A percentile compares a stretch with the other conserved stretches of the same genome.
phyloP scores from a whole-genome alignment of 2,329 filamentous ascomycete genomes.

The Arthrinium phaeospermum region DNA sequence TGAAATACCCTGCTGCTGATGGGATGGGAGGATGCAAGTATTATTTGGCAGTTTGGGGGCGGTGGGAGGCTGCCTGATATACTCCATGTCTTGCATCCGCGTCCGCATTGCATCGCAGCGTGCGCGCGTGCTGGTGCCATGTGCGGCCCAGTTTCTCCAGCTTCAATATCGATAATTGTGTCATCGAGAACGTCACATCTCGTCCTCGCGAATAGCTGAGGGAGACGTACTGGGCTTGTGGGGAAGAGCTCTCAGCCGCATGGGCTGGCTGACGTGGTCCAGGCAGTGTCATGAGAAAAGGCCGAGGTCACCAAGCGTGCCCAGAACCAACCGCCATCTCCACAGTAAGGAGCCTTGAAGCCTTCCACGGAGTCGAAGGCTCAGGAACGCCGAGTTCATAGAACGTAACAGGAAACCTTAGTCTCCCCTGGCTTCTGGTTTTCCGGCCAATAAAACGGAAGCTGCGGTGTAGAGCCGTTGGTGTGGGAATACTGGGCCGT shows the following conservation, averaged over 20 bases:
- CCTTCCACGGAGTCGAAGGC: background rate
- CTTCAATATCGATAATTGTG: background rate
- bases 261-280: background rate
- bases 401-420: conserved; percentile 7
- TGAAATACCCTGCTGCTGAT: background rate
- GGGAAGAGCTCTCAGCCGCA: background rate
- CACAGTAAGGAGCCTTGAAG: background rate
- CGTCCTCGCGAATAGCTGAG: background rate
- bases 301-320: background rate
- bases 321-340: background rate
- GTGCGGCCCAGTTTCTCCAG: background rate
- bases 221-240: too few relatives aligned
- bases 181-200: conserved; percentile 7
- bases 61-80: background rate
- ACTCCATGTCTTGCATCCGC: background rate
- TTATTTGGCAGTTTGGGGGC: background rate
- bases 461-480: background rate
- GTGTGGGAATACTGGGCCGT: conserved; percentile 6
- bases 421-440: background rate
- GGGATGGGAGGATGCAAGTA: background rate
- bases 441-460: background rate
- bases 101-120: background rate
- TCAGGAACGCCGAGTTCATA: conserved; percentile 1
- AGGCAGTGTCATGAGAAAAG: conserved; percentile 1
- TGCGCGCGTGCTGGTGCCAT: background rate